These are phyloP conservation scores for Ceratocystis diversiconidia DNA, from an alignment of 2,329 filamentous ascomycete genomes.

Conservation along the genomic window DNA sequence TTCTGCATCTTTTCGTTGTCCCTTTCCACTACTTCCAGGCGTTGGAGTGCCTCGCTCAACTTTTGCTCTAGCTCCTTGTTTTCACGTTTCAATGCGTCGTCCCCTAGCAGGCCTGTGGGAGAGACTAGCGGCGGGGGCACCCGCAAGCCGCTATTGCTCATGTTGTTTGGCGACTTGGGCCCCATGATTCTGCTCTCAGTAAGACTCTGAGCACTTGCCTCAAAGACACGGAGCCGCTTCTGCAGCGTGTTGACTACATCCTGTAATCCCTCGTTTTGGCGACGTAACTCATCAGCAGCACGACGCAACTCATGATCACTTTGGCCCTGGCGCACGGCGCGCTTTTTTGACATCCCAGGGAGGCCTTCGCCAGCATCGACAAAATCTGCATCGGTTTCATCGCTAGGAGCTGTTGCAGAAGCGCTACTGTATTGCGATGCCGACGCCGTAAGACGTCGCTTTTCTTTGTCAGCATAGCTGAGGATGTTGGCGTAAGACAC, in stretches of 20 bases:
- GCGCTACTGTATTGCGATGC: conserved; percentile 32
- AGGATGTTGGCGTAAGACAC: conserved; percentile 88
- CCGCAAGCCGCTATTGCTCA: conserved; percentile 22
- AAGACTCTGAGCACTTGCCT: conserved; percentile 78
- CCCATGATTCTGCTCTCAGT: conserved; percentile 64
- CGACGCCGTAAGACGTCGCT: conserved; percentile 42
- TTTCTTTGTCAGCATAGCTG: conserved; percentile 52
- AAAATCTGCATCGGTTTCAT: conserved; percentile 72
- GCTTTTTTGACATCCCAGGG: conserved; percentile 20
- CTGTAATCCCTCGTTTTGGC: conserved; percentile 79
- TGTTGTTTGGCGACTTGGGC: conserved; percentile 35
- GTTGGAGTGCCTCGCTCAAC: conserved; percentile 40
- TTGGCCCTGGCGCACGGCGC: conserved; percentile 30
- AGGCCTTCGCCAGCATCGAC: conserved; percentile 62
- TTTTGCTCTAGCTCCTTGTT: conserved; percentile 56
- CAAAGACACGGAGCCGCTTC: conserved; percentile 80
- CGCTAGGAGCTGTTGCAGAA: conserved; percentile 29
- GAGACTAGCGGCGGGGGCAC: conserved; percentile 10
- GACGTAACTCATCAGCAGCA: conserved; percentile 58
- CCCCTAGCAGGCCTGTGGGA: conserved; percentile 19
- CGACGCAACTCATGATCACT: conserved; percentile 46
- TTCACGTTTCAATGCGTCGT: conserved; percentile 32
- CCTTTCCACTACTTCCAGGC: conserved; percentile 53
- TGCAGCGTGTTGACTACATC: conserved; percentile 74
- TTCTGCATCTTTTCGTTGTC: conserved; percentile 42